Evolutionary conservation across 83 land plant genomes (phyloP).

Genomic region (Picea abies): DNA sequence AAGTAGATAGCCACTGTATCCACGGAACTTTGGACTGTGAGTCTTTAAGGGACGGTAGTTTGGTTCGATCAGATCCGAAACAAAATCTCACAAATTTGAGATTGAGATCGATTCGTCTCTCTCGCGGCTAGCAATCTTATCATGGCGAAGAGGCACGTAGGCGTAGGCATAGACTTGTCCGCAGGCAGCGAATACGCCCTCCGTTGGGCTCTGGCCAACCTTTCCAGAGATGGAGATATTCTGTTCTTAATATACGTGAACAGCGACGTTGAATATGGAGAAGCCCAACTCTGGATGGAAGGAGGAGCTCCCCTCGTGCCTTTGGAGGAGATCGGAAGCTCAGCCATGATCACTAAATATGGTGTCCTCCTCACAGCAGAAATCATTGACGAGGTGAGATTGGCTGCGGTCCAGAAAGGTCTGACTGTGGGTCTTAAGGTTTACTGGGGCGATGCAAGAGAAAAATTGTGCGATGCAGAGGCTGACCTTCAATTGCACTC

Average conservation of each 20-base stretch:
- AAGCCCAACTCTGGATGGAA: background rate
- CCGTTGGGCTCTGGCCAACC: background rate
- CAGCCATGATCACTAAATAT: background rate
- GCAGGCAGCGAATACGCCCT: background rate
- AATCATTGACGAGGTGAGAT: background rate
- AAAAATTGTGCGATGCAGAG: background rate
- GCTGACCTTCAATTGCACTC: background rate
- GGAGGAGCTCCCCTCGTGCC: background rate
- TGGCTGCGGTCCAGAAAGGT: background rate
- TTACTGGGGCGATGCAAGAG: slow-evolving; percentile 16
- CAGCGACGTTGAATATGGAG: background rate
- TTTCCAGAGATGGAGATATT: background rate
- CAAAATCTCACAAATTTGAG: too few species aligned
- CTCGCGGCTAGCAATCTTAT: too few species aligned
- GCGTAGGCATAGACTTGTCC: background rate
- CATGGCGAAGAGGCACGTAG: background rate
- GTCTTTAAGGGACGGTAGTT: too few species aligned
- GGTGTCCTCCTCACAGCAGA: background rate
- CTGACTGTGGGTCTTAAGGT: slow-evolving; percentile 5
- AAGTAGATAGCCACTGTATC: too few species aligned
- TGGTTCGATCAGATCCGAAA: too few species aligned
- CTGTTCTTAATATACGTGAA: background rate
- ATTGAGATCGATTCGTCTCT: too few species aligned
- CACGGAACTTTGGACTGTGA: too few species aligned
- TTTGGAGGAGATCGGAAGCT: background rate